Conservation (phyloP, 164 flowering plant genomes). For the Nymphaea thermarum region DNA sequence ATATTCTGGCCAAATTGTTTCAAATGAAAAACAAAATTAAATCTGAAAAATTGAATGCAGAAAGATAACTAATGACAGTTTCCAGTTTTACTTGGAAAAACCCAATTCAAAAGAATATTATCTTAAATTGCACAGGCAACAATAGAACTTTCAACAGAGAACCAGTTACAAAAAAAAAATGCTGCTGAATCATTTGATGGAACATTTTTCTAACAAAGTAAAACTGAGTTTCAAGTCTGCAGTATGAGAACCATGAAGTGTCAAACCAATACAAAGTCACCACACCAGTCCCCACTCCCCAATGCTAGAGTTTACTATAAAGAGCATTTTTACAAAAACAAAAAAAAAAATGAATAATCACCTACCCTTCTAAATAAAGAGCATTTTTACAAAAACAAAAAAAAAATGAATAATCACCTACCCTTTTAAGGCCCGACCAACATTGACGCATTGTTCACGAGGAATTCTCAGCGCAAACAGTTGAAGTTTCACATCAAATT, state of each 20-base stretch:
- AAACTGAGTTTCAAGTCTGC: neutral
- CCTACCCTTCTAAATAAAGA: conserved; percentile 77
- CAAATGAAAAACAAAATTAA: too few species aligned
- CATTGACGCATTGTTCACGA: conserved; percentile 60
- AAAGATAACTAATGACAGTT: neutral
- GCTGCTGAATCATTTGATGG: neutral
- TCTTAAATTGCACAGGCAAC: neutral
- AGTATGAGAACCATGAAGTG: neutral
- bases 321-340: too few species aligned
- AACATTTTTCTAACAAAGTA: neutral
- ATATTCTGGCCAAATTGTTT: too few species aligned
- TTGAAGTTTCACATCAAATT: conserved; percentile 52
- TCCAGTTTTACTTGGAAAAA: neutral
- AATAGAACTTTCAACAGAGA: neutral
- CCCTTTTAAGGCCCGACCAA: conserved; percentile 69
- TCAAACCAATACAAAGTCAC: neutral
- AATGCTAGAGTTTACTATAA: neutral
- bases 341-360: neutral
- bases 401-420: conserved; percentile 7
- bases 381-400: neutral
- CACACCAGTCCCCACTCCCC: neutral
- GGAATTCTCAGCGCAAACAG: conserved; percentile 80
- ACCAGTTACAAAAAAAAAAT: neutral
- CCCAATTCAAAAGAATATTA: neutral
- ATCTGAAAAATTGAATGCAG: neutral